Conservation (phyloP, 352 stramenopile genomes). For the Plasmopara halstedii region DNA sequence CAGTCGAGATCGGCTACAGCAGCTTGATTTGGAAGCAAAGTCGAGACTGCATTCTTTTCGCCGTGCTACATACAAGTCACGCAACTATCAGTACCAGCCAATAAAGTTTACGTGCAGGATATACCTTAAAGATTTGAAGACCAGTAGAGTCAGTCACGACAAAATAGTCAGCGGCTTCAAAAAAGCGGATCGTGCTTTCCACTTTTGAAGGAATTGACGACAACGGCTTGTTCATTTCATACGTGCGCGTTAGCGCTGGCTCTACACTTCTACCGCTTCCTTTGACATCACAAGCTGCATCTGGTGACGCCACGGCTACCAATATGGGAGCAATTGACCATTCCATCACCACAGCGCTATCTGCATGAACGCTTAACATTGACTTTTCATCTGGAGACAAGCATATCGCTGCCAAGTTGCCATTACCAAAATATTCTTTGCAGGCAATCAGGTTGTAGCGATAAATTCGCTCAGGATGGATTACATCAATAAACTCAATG, state of each 20-base stretch:
- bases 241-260: conserved; percentile 16
- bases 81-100: conserved; percentile 1
- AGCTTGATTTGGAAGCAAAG: conserved; percentile 20
- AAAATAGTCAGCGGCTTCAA: conserved; percentile 24
- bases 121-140: conserved; percentile 35
- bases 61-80: conserved; percentile 19
- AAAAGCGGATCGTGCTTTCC: conserved; percentile 27
- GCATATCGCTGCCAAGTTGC: conserved; percentile 20
- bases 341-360: conserved; percentile 20
- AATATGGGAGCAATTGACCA: conserved; percentile 27
- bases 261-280: conserved; percentile 25
- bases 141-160: conserved; percentile 21
- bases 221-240: conserved; percentile 19
- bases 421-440: conserved; percentile 4
- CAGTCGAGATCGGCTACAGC: conserved; percentile 31
- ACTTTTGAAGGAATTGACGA: conserved; percentile 2
- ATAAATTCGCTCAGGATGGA: conserved; percentile 19
- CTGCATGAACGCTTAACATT: conserved; percentile 27
- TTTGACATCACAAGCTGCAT: conserved; percentile 19
- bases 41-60: conserved; percentile 11
- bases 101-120: not conserved
- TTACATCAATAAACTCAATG: conserved; percentile 31
- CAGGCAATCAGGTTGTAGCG: conserved; percentile 21
- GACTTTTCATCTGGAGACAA: conserved; percentile 25
- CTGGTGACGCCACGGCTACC: conserved; percentile 6